Conservation (phyloP, 129 eudicot genomes). For the Rutidosis leptorrhynchoides region DNA sequence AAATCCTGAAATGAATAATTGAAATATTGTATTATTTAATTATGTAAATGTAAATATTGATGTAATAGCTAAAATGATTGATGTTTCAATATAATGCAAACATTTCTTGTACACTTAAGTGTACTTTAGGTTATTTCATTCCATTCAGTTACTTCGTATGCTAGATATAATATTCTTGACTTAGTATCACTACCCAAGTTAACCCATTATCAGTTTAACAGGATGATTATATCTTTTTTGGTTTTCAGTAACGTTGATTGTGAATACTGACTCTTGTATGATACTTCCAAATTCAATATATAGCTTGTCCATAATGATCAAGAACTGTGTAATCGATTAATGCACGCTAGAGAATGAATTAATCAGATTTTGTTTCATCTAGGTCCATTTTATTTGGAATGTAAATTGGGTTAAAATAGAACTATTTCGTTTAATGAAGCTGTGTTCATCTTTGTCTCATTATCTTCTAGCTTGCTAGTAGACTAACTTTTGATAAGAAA, state of each 20-base stretch:
- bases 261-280: constrained; percentile 11
- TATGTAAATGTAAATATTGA: background rate
- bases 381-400: constrained; percentile 1
- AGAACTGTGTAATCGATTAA: background rate
- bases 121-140: background rate
- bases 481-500: constrained; percentile 3
- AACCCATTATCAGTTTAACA: background rate
- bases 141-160: background rate
- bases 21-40: background rate
- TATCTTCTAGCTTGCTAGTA: constrained; percentile 7
- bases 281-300: background rate
- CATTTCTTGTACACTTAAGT: background rate
- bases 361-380: constrained; percentile 5
- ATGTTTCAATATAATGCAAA: background rate
- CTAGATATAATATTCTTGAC: background rate
- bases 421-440: background rate
- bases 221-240: background rate
- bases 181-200: background rate
- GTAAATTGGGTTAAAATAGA: background rate
- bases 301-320: background rate
- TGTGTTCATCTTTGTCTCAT: background rate
- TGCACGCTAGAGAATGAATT: constrained; percentile 3
- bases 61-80: background rate
- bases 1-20: background rate
- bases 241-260: constrained; percentile 2